phyloP scores from a whole-genome alignment of 345 rosid species.

The Noccaea caerulescens region DNA sequence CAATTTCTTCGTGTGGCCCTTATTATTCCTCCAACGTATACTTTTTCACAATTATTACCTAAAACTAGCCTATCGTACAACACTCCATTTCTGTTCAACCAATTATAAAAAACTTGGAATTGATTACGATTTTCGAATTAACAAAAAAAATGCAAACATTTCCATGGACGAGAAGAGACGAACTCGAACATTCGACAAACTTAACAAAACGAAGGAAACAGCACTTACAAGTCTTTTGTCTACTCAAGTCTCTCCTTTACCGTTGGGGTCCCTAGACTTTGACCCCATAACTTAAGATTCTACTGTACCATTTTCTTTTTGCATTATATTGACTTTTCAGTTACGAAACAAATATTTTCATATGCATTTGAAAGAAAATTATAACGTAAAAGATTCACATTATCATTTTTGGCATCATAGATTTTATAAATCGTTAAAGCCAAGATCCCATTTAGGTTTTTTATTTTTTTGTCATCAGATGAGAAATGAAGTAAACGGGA shows the following conservation, averaged over 20 bases:
- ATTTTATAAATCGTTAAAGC: no score
- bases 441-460: no score
- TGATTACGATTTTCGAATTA: background rate
- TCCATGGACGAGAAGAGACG: slow-evolving; percentile 37
- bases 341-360: background rate
- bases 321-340: background rate
- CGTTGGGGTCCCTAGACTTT: slow-evolving; percentile 32
- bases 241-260: slow-evolving; percentile 14
- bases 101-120: background rate
- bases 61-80: slow-evolving; percentile 10
- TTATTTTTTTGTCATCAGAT: no score
- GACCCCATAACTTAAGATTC: slow-evolving; percentile 12
- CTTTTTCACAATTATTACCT: background rate
- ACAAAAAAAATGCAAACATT: background rate
- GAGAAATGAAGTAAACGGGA: slow-evolving; percentile 3
- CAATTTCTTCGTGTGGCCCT: slow-evolving; percentile 26
- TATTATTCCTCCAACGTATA: background rate
- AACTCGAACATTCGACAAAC: slow-evolving; percentile 22
- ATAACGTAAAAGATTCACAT: background rate
- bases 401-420: no score
- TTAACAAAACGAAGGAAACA: slow-evolving; percentile 29
- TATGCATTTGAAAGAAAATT: background rate
- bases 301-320: slow-evolving; percentile 11
- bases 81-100: slow-evolving; percentile 3
- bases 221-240: slow-evolving; percentile 32